A percentile compares a stretch with the other conserved stretches of the same genome.
Conservation (phyloP, 768 basidiomycete genomes). For the Suillus fuscotomentosus region DNA sequence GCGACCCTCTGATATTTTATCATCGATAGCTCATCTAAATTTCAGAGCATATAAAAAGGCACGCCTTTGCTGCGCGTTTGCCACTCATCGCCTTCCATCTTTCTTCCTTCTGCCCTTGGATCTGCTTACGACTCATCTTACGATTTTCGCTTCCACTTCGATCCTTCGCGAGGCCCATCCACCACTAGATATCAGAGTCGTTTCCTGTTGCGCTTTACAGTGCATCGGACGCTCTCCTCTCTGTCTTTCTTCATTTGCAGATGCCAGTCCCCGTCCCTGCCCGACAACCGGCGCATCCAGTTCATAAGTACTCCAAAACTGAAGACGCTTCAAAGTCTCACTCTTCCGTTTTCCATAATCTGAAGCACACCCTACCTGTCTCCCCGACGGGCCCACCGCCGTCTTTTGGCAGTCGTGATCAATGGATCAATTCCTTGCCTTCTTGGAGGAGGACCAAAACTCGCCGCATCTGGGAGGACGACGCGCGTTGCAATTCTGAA, state of each 20-base stretch:
- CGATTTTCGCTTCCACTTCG: conserved; percentile 49
- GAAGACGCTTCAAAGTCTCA: conserved; percentile 36
- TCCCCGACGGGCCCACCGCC: conserved; percentile 62
- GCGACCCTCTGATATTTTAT: conserved; percentile 8
- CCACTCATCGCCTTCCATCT: conserved; percentile 41
- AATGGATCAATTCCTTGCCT: conserved; percentile 72
- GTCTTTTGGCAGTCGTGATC: conserved; percentile 63
- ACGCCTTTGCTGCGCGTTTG: conserved; percentile 93
- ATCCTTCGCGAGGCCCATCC: conserved; percentile 39
- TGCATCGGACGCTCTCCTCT: conserved; percentile 43
- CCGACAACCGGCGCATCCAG: conserved; percentile 60
- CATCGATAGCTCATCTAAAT: conserved; percentile 23
- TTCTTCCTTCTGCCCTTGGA: conserved; percentile 28
- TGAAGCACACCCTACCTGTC: conserved; percentile 58
- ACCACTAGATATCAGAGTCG: conserved; percentile 39
- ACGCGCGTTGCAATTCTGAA: conserved; percentile 18
- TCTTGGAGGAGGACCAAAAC: conserved; percentile 71
- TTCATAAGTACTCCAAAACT: conserved; percentile 57
- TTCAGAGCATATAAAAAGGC: conserved; percentile 64
- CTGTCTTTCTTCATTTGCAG: conserved; percentile 48
- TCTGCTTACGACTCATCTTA: conserved; percentile 67
- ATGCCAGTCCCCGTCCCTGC: conserved; percentile 86
- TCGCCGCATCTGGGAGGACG: conserved; percentile 66
- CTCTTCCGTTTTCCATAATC: conserved; percentile 48
- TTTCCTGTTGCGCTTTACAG: conserved; percentile 40